Base-by-base conservation (phyloP, 2,329 filamentous ascomycete genomes). In the Colletotrichum orchidophilum region DNA sequence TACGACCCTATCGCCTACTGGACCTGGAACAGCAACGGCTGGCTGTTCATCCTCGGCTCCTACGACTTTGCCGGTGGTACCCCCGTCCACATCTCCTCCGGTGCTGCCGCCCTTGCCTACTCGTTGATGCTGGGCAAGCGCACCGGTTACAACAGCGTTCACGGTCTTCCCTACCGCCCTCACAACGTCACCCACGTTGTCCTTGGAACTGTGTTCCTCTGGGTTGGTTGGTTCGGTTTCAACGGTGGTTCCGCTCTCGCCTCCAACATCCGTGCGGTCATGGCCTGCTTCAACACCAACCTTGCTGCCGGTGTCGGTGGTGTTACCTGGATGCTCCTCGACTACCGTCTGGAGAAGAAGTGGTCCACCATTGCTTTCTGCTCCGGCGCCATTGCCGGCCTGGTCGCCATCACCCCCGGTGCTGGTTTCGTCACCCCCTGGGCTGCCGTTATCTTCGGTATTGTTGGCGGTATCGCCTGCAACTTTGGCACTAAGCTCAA, bases 171-270 rank as follows among this genome's bases (percentile, higher is more conserved):
- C 4, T 92, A 92, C 83, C 87, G 89, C 35, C 91, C 92, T 9
- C 92, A 94, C 81, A 94, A 93, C 77, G 91, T 93, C 54, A 93
- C 92, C 69, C 86, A 93, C 75, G 90, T 94, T 74, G 90, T 94
- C 58, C 85, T 94, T 57, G 92, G 93, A 26, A 94, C 93, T 4
- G 88, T 92, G 29, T 88, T 92, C 81, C 87, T 97, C 60, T 98
- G 95, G 95, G 93, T 97, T 55, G 95, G 95, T 70, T 98, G 95
- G 95, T 96, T 97, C 80, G 95, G 95, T 59, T 98, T 98, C 89
- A 98, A 97, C 82, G 95, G 94, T 64, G 95, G 95, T 73, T 89
- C 92, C 3, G 95, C 94, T 2, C 87, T 97, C 53, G 88, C 89
- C 70, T 93, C 94, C 74, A 97, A 96, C 84, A 85, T 97, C 76